Evolutionary conservation across 2,329 filamentous ascomycete species (phyloP), one percentile per base, ranked within the genome.

Genomic region (Colletotrichum falcatum): DNA sequence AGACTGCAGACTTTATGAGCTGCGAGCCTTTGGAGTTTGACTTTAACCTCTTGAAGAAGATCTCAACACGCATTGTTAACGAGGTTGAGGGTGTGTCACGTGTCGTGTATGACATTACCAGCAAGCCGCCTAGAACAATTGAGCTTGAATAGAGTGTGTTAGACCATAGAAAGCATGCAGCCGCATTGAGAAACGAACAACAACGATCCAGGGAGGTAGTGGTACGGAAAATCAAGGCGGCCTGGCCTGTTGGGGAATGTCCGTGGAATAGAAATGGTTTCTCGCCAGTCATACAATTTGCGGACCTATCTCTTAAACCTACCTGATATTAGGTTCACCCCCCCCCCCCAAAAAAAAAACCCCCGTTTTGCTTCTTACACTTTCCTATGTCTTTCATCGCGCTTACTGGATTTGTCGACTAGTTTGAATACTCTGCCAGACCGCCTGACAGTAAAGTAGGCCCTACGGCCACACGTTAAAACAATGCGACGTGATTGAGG

Each of bases 1-100:
- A 76, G 23, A 86, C 79, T 51, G 79, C 83, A 4, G 90, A 93
- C 74, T 93, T 59, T 26, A 72, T 72, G 68, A 73, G 72, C 26
- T 79, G 81, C 53, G 77, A 65, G 78, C 87, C 88, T 71, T 94
- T 88, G 79, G 84, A 88, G 63, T 93, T 94, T 76, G 87, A 64
- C 86, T 87, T 74, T 83, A 85, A 26, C 90, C 54, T 94, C 77
- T 83, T 95, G 72, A 88, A 89, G 80, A 83, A 83, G 70, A 89
- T 94, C 39, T 87, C 86, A 54, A 87, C 85, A 18, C 84, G 91
- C 70, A 95, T 95, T 75, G 88, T 92, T 70, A 95, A 79, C 71
- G 73, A 77, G 81, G 91, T 94, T 1, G 84, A 91, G 53, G 92
- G 92, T 14, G 88, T 95, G 23, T 89, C 88, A 74, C 84, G 92